A percentile compares a stretch with the other conserved stretches of the same genome.
These are phyloP conservation scores for Diaporthe sp. DNA, from an alignment of 2,329 filamentous ascomycete genomes.

Conservation along the genomic window DNA sequence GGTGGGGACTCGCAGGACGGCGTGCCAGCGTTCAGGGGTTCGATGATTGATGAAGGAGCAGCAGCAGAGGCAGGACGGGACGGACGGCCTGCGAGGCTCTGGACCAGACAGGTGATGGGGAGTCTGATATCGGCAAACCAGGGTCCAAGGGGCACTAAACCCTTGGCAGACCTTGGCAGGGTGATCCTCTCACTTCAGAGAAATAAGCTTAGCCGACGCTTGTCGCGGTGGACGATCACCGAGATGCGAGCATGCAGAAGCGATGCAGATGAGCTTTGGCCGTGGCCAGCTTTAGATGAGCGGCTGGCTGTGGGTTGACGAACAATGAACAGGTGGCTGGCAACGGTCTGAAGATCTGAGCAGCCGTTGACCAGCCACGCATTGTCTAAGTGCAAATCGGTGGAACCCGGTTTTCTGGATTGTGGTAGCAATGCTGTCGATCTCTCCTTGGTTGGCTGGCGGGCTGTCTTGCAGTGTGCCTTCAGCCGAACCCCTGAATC, in stretches of 20 bases:
- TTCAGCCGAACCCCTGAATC: conserved; percentile 18
- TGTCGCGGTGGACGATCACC: conserved; percentile 12
- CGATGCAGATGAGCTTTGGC: background rate
- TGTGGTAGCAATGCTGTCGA: background rate
- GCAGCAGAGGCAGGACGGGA: conserved; percentile 5
- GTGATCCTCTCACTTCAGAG: conserved; percentile 29
- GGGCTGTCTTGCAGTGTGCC: background rate
- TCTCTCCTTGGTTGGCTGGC: conserved; percentile 4
- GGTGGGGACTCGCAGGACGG: conserved; percentile 13
- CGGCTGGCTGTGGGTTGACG: background rate
- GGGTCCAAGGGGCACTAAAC: conserved; percentile 7
- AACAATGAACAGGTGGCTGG: background rate
- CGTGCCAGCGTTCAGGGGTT: conserved; percentile 6
- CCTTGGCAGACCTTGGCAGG: conserved; percentile 30
- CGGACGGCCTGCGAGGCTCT: background rate
- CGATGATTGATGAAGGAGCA: background rate
- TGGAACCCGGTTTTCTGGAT: background rate
- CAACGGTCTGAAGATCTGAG: background rate
- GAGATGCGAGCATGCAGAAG: conserved; percentile 9
- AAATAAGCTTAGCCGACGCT: conserved; percentile 30
- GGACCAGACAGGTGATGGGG: conserved; percentile 2
- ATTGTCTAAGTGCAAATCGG: background rate
- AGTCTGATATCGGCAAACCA: conserved; percentile 7
- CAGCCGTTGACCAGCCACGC: conserved; percentile 21
- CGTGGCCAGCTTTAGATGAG: background rate